Conservation (phyloP, 352 stramenopile species). For the Phytophthora palmivora region DNA sequence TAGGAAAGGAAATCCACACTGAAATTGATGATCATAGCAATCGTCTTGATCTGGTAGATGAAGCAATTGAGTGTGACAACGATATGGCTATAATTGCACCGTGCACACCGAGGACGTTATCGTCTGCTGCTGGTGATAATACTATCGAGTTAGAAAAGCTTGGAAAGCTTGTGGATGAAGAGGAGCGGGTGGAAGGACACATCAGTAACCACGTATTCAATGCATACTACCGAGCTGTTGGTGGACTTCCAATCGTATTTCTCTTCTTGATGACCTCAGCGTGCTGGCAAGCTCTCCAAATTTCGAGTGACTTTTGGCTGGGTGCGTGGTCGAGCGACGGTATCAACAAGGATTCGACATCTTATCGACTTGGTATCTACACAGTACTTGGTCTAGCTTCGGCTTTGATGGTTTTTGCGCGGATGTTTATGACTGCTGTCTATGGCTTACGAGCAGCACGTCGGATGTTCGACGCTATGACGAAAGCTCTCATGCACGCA, state of each 20-base stretch:
- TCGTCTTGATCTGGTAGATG: slow-evolving; percentile 12
- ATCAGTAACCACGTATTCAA: slow-evolving; percentile 45
- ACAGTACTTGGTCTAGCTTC: slow-evolving; percentile 43
- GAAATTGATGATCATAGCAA: slow-evolving; percentile 19
- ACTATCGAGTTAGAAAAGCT: slow-evolving; percentile 16
- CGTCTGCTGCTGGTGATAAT: slow-evolving; percentile 3
- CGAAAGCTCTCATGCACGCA: slow-evolving; percentile 83
- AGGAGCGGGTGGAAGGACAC: slow-evolving; percentile 37
- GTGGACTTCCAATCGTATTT: slow-evolving; percentile 41
- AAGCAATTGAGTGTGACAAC: slow-evolving; percentile 23
- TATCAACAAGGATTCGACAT: slow-evolving; percentile 41
- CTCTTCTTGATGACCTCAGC: slow-evolving; percentile 63
- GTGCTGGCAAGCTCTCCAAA: slow-evolving; percentile 75
- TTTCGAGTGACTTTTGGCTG: slow-evolving; percentile 91
- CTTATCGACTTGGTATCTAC: slow-evolving; percentile 56
- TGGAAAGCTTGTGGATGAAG: slow-evolving; percentile 39
- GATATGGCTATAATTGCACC: slow-evolving; percentile 40
- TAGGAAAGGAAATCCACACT: slow-evolving; percentile 1
- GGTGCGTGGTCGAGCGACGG: slow-evolving; percentile 80
- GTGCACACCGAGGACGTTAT: slow-evolving; percentile 15
- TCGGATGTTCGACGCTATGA: slow-evolving; percentile 90
- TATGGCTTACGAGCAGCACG: slow-evolving; percentile 54
- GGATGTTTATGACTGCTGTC: slow-evolving; percentile 49
- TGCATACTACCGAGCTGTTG: slow-evolving; percentile 52
- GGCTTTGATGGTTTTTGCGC: slow-evolving; percentile 50